These are phyloP conservation scores for Parafenestella ontariensis DNA, from an alignment of 2,329 filamentous ascomycete genomes.

Conservation along the genomic window DNA sequence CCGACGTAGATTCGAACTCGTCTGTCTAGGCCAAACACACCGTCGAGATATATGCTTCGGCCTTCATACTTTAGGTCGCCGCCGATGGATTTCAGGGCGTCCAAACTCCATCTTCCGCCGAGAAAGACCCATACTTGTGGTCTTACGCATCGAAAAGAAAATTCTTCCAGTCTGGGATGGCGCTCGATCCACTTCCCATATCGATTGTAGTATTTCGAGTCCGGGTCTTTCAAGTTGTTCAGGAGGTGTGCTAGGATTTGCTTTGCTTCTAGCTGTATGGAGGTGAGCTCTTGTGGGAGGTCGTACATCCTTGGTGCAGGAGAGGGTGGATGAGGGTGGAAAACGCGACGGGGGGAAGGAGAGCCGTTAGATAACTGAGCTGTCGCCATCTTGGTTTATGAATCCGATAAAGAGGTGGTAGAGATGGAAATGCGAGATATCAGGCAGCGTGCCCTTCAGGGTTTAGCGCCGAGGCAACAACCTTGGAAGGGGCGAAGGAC, in stretches of 20 bases:
- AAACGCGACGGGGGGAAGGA: neutral
- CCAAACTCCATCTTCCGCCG: slow-evolving; percentile 25
- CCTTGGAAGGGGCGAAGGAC: too few species aligned
- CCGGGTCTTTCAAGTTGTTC: slow-evolving; percentile 15
- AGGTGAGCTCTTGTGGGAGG: slow-evolving; percentile 4
- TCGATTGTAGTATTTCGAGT: slow-evolving; percentile 19
- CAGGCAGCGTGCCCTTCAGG: slow-evolving; percentile 2
- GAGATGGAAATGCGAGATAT: neutral
- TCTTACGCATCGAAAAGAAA: slow-evolving; percentile 27
- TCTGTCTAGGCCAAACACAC: slow-evolving; percentile 33
- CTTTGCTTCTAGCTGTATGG: slow-evolving; percentile 33
- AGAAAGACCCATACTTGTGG: slow-evolving; percentile 33
- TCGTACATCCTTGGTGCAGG: slow-evolving; percentile 18
- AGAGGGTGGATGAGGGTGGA: neutral
- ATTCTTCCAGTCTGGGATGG: slow-evolving; percentile 26
- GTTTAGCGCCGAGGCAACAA: slow-evolving; percentile 8
- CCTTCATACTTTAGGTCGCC: slow-evolving; percentile 33
- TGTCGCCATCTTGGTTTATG: slow-evolving; percentile 4
- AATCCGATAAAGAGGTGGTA: neutral
- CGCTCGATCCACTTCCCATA: slow-evolving; percentile 30
- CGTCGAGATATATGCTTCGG: slow-evolving; percentile 37
- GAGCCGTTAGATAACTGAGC: neutral
- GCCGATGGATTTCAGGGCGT: slow-evolving; percentile 30
- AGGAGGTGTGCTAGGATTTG: slow-evolving; percentile 31
- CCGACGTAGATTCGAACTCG: slow-evolving; percentile 40